These are phyloP conservation scores for Monosporozyma aquatica DNA, from an alignment of 805 yeast genomes.

Conservation along the genomic window DNA sequence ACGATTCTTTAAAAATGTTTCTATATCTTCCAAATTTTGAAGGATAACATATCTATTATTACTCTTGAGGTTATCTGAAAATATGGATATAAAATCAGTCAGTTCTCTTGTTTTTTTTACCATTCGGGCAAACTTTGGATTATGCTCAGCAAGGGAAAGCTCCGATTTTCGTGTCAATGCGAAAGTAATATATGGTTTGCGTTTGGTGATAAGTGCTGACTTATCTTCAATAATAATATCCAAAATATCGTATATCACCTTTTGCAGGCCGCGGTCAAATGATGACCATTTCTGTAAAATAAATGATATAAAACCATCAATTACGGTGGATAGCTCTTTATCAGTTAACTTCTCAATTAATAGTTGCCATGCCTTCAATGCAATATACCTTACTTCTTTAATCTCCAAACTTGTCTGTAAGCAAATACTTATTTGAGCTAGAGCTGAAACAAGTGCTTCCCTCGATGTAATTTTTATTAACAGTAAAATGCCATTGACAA, in stretches of 20 bases:
- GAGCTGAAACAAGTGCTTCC: slow-evolving; percentile 50
- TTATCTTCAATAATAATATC: slow-evolving; percentile 22
- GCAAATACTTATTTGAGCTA: slow-evolving; percentile 82
- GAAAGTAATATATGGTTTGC: slow-evolving; percentile 44
- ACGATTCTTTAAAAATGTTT: slow-evolving; percentile 42
- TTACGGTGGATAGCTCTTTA: slow-evolving; percentile 50
- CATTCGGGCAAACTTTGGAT: slow-evolving; percentile 44
- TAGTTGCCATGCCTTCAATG: slow-evolving; percentile 60
- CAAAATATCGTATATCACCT: slow-evolving; percentile 45
- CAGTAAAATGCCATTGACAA: slow-evolving; percentile 65
- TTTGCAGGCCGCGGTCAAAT: slow-evolving; percentile 42
- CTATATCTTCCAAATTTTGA: slow-evolving; percentile 61
- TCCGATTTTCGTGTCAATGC: slow-evolving; percentile 54
- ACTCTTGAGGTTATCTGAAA: slow-evolving; percentile 22
- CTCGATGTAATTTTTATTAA: slow-evolving; percentile 45
- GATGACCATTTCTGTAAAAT: slow-evolving; percentile 57
- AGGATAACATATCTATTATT: slow-evolving; percentile 49
- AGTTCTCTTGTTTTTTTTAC: slow-evolving; percentile 20
- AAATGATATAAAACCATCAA: slow-evolving; percentile 67
- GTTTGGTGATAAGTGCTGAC: slow-evolving; percentile 12
- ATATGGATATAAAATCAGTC: slow-evolving; percentile 21
- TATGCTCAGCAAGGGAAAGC: slow-evolving; percentile 42
- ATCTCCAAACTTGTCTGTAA: slow-evolving; percentile 69
- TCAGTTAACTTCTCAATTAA: slow-evolving; percentile 50
- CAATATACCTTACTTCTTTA: slow-evolving; percentile 46